These are phyloP conservation scores for Yamadazyma trypodendri DNA, from an alignment of 1,139 yeast species.

Conservation along the genomic window DNA sequence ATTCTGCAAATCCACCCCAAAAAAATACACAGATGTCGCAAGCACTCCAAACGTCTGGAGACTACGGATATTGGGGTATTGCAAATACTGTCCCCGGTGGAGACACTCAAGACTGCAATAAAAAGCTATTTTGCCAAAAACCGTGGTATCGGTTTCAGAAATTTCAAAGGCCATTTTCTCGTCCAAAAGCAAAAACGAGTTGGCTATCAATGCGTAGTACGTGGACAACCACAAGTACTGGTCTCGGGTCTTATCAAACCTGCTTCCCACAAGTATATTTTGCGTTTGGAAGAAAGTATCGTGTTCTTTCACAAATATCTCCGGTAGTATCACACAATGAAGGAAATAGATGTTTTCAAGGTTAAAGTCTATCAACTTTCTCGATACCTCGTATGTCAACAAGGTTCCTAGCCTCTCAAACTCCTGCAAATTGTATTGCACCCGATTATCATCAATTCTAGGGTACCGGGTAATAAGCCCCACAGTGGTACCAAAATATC, in stretches of 20 bases:
- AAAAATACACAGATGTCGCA: slow-evolving; percentile 24
- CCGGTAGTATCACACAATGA: slow-evolving; percentile 16
- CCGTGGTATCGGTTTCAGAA: slow-evolving; percentile 19
- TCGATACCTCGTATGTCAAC: slow-evolving; percentile 8
- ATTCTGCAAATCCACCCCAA: slow-evolving; percentile 30
- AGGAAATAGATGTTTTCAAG: slow-evolving; percentile 12
- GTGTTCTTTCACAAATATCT: slow-evolving; percentile 14
- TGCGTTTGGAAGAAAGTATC: slow-evolving; percentile 11
- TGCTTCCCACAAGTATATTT: slow-evolving; percentile 9
- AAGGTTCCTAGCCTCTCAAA: slow-evolving; percentile 6
- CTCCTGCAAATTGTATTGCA: slow-evolving; percentile 10
- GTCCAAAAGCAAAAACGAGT: slow-evolving; percentile 28
- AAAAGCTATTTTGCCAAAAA: slow-evolving; percentile 25
- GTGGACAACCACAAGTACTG: slow-evolving; percentile 28
- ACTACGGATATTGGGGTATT: slow-evolving; percentile 24
- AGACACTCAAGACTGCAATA: slow-evolving; percentile 31
- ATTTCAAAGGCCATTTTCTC: slow-evolving; percentile 16
- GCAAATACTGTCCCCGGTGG: slow-evolving; percentile 30
- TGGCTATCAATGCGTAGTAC: slow-evolving; percentile 30
- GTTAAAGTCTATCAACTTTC: slow-evolving; percentile 12
- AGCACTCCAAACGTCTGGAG: slow-evolving; percentile 29
- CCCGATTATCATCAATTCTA: slow-evolving; percentile 1
- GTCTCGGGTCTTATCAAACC: slow-evolving; percentile 11
- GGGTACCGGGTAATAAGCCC: slow-evolving; percentile 2
- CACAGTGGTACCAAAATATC: slow-evolving; percentile 10